phyloP scores from a whole-genome alignment of 768 basidiomycete genomes.

The Xerocomus potaroensis region DNA sequence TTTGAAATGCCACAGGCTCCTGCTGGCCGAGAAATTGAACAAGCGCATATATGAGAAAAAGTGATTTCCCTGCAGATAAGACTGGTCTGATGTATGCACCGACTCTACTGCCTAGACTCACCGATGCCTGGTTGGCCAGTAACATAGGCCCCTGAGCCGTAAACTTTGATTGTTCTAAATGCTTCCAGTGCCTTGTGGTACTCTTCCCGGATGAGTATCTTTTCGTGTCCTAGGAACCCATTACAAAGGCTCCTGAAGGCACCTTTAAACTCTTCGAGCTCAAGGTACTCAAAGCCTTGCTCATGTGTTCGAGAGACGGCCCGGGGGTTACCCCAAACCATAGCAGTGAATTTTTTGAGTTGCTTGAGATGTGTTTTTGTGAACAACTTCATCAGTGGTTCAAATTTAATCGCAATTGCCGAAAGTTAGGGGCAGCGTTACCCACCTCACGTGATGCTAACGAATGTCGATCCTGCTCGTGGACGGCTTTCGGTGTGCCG shows the following conservation, averaged over 20 bases:
- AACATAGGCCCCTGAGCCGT: neutral
- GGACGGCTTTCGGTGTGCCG: neutral
- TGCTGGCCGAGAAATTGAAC: neutral
- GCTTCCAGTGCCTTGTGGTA: neutral
- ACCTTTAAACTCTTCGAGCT: neutral
- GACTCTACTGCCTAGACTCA: no score
- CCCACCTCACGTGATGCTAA: no score
- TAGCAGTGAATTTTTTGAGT: no score
- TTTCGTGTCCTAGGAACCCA: neutral
- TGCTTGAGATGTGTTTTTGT: no score
- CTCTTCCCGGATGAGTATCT: neutral
- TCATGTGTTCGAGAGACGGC: no score
- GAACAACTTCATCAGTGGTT: no score
- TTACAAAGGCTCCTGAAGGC: neutral
- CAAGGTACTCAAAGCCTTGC: neutral
- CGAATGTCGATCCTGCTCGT: no score
- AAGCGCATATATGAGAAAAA: neutral
- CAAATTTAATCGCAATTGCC: no score
- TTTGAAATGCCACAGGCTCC: neutral
- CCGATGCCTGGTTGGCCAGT: neutral
- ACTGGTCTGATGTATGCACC: no score
- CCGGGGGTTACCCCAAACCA: no score
- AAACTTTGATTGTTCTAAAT: neutral
- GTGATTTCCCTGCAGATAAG: neutral
- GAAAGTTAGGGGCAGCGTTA: no score